Evolutionary conservation across 176 grass and related monocot species (phyloP), one percentile per base, ranked within the genome.

Genomic region (Oropetium thomaeum): DNA sequence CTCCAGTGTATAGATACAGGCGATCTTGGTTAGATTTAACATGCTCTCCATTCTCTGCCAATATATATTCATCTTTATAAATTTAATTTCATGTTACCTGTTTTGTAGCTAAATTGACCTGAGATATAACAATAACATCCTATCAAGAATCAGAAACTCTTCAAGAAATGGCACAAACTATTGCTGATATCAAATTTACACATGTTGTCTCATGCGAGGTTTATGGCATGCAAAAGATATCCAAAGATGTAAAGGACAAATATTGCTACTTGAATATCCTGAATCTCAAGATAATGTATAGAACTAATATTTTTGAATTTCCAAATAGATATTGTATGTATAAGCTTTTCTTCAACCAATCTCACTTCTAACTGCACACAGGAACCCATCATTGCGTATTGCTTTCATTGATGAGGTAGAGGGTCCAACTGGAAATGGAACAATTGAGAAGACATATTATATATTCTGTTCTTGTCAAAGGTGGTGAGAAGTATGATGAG

Each of bases 381-480:
- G 91, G 52, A 58, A 90, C 39, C 82, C 79, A 39, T 99, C 91
- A 14, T 76, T 99, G 53, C 86, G 96, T 35, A 69, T 99, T 82
- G 96, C 96, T 74, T 99, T 90, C 70, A 92, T 99, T 49, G 91
- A 99, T 77, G 96, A 99, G 28, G 69, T 70, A 70, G 91, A 99
- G 58, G 82, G 29, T 84, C 13, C 69, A 1, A 33, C 32, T 8
- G 40, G 38, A 35, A 48, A 77, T 76, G 91, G 79, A 65, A 81
- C 65, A 31, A 77, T 74, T 79, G 64, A 86, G 76, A 99, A 92
- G 71, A 75, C 74, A n/a, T 99, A 95, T 69, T 99, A 92, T n/a
- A n/a, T n/a, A n/a, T 88, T 99, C 96, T 54, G 96, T 99, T 88
- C 96, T 99, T 85, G 89, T 99, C 63, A 99, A 95, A 87, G 91